Percentiles rank a stretch among this genome's conserved stretches.
These are phyloP conservation scores for Pseudonitzschia multiseries DNA, from an alignment of 108 stramenopile species.

Conservation along the genomic window DNA sequence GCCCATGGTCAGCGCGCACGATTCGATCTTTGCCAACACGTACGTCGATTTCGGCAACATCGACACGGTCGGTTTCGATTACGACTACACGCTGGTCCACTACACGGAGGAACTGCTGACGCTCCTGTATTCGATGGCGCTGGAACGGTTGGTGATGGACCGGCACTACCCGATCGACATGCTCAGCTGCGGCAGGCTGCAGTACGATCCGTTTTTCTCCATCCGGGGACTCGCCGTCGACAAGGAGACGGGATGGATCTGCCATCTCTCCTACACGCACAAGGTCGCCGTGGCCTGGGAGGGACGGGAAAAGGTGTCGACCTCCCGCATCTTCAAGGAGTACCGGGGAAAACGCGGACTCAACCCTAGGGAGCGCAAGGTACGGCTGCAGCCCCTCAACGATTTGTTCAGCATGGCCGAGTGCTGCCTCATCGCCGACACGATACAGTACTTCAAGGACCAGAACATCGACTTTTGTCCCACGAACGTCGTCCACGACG, in stretches of 20 bases:
- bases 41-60: slow-evolving; percentile 92
- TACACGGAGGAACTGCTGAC: slow-evolving; percentile 82
- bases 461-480: slow-evolving; percentile 75
- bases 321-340: slow-evolving; percentile 69
- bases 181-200: slow-evolving; percentile 49
- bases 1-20: slow-evolving; percentile 26
- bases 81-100: slow-evolving; percentile 94
- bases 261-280: slow-evolving; percentile 93
- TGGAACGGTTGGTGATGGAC: slow-evolving; percentile 81
- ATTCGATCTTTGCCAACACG: slow-evolving; percentile 84
- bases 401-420: slow-evolving; percentile 95
- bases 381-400: slow-evolving; percentile 88
- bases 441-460: slow-evolving; percentile 90
- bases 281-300: slow-evolving; percentile 93
- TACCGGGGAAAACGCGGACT: slow-evolving; percentile 84
- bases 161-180: slow-evolving; percentile 88
- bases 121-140: slow-evolving; percentile 92
- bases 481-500: slow-evolving; percentile 79
- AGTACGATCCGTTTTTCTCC: slow-evolving; percentile 84
- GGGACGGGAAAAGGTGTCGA: slow-evolving; percentile 77
- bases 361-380: slow-evolving; percentile 63
- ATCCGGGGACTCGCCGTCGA: slow-evolving; percentile 94
- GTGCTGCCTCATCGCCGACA: slow-evolving; percentile 95
- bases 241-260: slow-evolving; percentile 91
- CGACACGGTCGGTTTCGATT: slow-evolving; percentile 93